A percentile compares a stretch with the other conserved stretches of the same genome.
These are phyloP conservation scores for Aspergillus udagawae DNA, from an alignment of 2,329 filamentous ascomycete genomes.

Conservation along the genomic window DNA sequence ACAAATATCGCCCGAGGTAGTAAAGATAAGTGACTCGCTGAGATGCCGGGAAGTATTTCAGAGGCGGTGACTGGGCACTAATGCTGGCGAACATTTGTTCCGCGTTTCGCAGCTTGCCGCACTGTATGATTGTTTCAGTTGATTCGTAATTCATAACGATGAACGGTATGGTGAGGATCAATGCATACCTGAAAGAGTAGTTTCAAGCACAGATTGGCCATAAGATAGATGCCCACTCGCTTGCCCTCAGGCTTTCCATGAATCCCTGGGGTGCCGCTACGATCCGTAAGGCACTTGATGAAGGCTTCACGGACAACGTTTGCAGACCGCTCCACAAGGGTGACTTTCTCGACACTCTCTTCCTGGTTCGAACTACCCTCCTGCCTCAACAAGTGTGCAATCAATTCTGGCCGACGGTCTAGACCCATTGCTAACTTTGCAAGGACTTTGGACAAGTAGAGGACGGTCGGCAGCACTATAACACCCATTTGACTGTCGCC, in stretches of 20 bases:
- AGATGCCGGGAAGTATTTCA: slow-evolving; percentile 75
- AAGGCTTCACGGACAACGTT: slow-evolving; percentile 90
- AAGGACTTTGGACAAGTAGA: slow-evolving; percentile 75
- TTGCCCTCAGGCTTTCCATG: slow-evolving; percentile 72
- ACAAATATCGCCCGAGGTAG: slow-evolving; percentile 86
- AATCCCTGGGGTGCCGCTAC: slow-evolving; percentile 59
- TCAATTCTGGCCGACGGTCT: slow-evolving; percentile 74
- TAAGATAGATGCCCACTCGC: slow-evolving; percentile 82
- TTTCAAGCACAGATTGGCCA: slow-evolving; percentile 86
- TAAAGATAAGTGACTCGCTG: slow-evolving; percentile 92
- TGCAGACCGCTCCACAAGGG: slow-evolving; percentile 80
- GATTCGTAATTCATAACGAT: not conserved
- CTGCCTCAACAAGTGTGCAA: slow-evolving; percentile 55
- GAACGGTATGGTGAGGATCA: not conserved
- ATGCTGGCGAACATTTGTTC: slow-evolving; percentile 90
- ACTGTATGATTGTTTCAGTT: slow-evolving; percentile 43
- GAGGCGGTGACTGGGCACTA: slow-evolving; percentile 72
- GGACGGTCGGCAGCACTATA: slow-evolving; percentile 76
- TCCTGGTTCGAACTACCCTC: slow-evolving; percentile 46
- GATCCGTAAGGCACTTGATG: slow-evolving; percentile 81
- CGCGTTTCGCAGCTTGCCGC: slow-evolving; percentile 75
- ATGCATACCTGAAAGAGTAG: slow-evolving; percentile 72
- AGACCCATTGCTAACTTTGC: slow-evolving; percentile 79
- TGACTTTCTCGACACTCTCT: slow-evolving; percentile 65
- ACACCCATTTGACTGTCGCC: slow-evolving; percentile 74